phyloP scores from a whole-genome alignment of 176 grass and related monocot genomes.

The Avena sativa region DNA sequence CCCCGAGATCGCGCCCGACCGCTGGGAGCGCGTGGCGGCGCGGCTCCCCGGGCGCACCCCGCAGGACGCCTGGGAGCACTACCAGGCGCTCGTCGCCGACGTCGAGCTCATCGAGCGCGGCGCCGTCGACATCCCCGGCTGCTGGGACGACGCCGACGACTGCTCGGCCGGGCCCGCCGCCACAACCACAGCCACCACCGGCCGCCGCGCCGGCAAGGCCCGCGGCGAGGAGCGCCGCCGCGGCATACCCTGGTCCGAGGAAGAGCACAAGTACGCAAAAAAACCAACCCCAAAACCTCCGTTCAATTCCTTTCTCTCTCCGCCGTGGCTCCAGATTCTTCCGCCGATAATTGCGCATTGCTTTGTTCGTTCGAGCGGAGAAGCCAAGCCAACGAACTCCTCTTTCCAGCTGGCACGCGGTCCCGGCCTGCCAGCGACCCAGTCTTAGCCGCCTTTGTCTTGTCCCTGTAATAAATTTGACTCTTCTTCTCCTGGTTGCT shows the following conservation, averaged over 20 bases:
- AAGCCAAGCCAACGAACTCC: conserved; percentile 5
- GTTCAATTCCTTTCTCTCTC: neutral
- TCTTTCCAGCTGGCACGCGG: conserved; percentile 37
- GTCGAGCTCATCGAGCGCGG: conserved; percentile 80
- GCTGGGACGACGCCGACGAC: conserved; percentile 46
- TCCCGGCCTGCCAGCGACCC: neutral
- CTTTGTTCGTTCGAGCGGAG: neutral
- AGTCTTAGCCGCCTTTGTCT: neutral
- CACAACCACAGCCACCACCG: neutral
- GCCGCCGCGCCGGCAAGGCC: neutral
- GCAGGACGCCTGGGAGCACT: conserved; percentile 67
- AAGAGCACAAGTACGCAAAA: conserved; percentile 69
- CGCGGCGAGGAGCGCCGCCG: conserved; percentile 50
- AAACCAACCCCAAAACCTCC: neutral
- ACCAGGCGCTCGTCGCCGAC: conserved; percentile 72
- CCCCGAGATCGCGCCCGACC: conserved; percentile 62
- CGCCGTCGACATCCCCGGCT: conserved; percentile 51
- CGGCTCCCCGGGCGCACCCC: conserved; percentile 59
- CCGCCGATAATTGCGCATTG: conserved; percentile 27
- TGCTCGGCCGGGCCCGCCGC: neutral
- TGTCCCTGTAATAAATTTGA: neutral
- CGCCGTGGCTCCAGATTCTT: neutral
- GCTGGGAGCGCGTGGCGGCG: conserved; percentile 67
- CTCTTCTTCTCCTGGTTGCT: neutral
- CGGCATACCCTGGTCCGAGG: conserved; percentile 78